Evolutionary conservation across 352 stramenopile genomes (phyloP), one percentile per base, ranked within the genome.

Genomic region (Globisporangium yorkense): DNA sequence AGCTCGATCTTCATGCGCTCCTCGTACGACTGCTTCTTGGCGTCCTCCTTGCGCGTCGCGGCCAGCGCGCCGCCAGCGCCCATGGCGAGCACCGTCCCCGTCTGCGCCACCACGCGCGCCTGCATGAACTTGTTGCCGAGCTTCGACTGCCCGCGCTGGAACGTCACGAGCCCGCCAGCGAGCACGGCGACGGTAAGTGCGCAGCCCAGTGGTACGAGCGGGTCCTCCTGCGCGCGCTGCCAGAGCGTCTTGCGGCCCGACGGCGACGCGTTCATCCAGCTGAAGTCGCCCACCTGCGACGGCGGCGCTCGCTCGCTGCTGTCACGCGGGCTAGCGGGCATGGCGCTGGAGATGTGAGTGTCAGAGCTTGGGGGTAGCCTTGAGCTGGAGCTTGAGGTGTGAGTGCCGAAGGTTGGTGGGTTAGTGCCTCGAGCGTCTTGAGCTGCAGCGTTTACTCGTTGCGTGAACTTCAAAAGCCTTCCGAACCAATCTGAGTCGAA

Each of bases 121-220:
- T 90, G 80, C 84, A 94, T 94, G 63, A 92, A 94, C 47, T 74
- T 72, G 63, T 92, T 90, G 56, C 78, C 73, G 41, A 90, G 72
- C 65, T 88, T 87, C 47, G 82, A 89, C 43, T 88, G 74, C 39
- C 81, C 82, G 31, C 57, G 71, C 49, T 88, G 69, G 51, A 94
- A 94, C 24, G 84, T 89, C 39, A 70, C 56, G 46, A 92, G 71
- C 1, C 84, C 84, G 41, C 84, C 84, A 3, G 84, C 29, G 35
- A 94, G 68, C 61, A 94, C 75, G 18, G 63, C 68, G 18, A 74
- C 65, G 6, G 84, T 94, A 20, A 81, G 47, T n/a, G 69, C 68
- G 49, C 80, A 91, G 57, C 84, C 84, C 13, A 89, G 40, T 2
- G 84, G 84, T 58, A 94, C 84, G 24, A 92, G 72, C 51, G 84